Percentiles rank a stretch among this genome's conserved stretches.
Conservation (phyloP, 2,329 filamentous ascomycete genomes). For the Periconia sp. region DNA sequence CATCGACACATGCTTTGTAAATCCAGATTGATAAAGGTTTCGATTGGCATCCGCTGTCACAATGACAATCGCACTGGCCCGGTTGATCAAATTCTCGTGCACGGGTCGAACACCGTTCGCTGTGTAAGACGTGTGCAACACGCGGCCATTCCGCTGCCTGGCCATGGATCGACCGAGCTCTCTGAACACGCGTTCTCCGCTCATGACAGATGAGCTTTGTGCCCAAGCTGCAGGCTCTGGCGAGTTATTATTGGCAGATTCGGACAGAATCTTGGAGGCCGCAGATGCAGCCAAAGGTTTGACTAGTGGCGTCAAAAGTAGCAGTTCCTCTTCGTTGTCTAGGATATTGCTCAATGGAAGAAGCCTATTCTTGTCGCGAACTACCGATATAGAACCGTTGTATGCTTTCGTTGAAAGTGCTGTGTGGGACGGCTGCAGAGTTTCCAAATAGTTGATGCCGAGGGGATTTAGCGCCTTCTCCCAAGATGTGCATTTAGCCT, state of each 20-base stretch:
- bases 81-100: conserved; percentile 88
- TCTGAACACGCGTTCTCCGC: conserved; percentile 87
- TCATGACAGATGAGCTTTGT: conserved; percentile 71
- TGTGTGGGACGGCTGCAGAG: conserved; percentile 80
- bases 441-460: conserved; percentile 73
- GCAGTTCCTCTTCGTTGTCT: conserved; percentile 82
- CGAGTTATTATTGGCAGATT: conserved; percentile 57
- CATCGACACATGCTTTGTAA: conserved; percentile 95
- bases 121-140: conserved; percentile 93
- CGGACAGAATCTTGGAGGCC: conserved; percentile 70
- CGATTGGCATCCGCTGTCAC: conserved; percentile 92
- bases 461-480: conserved; percentile 85
- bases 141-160: conserved; percentile 78
- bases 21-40: conserved; percentile 90
- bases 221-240: conserved; percentile 60
- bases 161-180: conserved; percentile 88
- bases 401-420: conserved; percentile 83
- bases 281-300: conserved; percentile 91
- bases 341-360: conserved; percentile 81
- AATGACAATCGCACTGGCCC: conserved; percentile 84
- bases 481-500: conserved; percentile 86
- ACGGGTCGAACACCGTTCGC: conserved; percentile 89
- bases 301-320: conserved; percentile 84
- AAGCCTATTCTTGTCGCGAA: conserved; percentile 83
- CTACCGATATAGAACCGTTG: conserved; percentile 88